Base-by-base conservation (phyloP, 1,284 basidiomycete genomes). In the Lignosus rhinocerotis region DNA sequence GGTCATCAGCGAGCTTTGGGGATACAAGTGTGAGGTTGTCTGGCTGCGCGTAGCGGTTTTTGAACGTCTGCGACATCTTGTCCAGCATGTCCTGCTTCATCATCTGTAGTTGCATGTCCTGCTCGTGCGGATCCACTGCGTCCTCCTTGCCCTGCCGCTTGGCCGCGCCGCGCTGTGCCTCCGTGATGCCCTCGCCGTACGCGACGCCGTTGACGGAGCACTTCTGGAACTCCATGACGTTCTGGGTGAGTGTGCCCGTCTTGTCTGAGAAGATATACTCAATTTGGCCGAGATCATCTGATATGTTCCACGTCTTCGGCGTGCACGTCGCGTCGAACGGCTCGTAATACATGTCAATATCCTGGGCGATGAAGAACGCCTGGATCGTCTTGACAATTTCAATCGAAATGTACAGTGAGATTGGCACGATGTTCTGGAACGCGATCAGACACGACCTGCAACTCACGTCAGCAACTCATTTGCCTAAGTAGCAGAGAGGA, bases 201-300 rank as follows among this genome's bases (percentile, higher is more conserved):
- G 86, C 69, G 0, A 93, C 77, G 2, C 95, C 96, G 58, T 87
- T 77, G 63, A 98, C 83, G 0, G 94, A 96, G 68, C 94, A 97
- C 72, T 94, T 95, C 73, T 98, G 95, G 76, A 97, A 98, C 78
- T 98, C 96, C 96, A 98, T 99, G 64, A 97, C 78, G 75, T 96
- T 98, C 74, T 98, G 94, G 2, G 95, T 97, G 55, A 97, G 84
- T 1, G 95, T 97, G 14, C 94, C 94, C 0, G 95, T 97, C 80
- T 99, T 99, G 84, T 99, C 96, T 6, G 93, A 95, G 76, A 98
- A 98, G 67, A 98, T 82, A 74, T 98, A 98, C 78, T 97, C 96
- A 74, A 98, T 98, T 76, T 98, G 96, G 30, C 96, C 96, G 0
- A 98, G 85, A 74, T 98, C 96, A 72, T 98, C 96, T 2, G 94